Percentiles rank a stretch among this genome's conserved stretches.
phyloP scores from a whole-genome alignment of 1,284 basidiomycete genomes.

The Stygiomarasmius scandens region DNA sequence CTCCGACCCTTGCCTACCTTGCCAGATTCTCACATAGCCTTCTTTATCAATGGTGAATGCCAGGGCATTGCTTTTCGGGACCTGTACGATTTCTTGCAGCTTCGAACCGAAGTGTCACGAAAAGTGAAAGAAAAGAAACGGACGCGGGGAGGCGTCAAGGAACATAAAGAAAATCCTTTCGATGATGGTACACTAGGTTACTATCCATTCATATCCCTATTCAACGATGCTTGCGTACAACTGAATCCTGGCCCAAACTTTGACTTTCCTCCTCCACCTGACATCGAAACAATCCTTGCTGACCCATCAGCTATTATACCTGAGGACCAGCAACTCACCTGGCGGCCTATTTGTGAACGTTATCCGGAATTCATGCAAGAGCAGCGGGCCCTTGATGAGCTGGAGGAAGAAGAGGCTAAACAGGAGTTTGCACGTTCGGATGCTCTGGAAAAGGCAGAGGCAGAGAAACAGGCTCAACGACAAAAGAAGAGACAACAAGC shows the following conservation, averaged over 20 bases:
- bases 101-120: conserved; percentile 63
- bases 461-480: conserved; percentile 50
- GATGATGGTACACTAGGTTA: conserved; percentile 97
- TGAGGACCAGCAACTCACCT: conserved; percentile 47
- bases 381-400: conserved; percentile 69
- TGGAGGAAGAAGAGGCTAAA: conserved; percentile 67
- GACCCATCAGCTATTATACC: conserved; percentile 28
- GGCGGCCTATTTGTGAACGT: conserved; percentile 78
- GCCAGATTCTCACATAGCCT: conserved; percentile 77
- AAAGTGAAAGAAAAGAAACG: conserved; percentile 61
- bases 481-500: conserved; percentile 54
- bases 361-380: conserved; percentile 80
- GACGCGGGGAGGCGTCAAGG: conserved; percentile 65
- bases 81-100: conserved; percentile 88
- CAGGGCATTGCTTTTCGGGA: conserved; percentile 88
- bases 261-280: conserved; percentile 72
- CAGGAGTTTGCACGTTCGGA: conserved; percentile 41
- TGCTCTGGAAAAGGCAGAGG: conserved; percentile 46
- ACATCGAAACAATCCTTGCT: conserved; percentile 67
- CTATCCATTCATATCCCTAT: conserved; percentile 93
- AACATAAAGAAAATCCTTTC: conserved; percentile 81
- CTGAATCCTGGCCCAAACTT: conserved; percentile 92
- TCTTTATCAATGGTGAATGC: conserved; percentile 91
- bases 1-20: conserved; percentile 77
- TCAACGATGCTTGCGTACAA: conserved; percentile 84